Base-by-base conservation (phyloP, 1,139 yeast species). In the Candida tunisiensis region DNA sequence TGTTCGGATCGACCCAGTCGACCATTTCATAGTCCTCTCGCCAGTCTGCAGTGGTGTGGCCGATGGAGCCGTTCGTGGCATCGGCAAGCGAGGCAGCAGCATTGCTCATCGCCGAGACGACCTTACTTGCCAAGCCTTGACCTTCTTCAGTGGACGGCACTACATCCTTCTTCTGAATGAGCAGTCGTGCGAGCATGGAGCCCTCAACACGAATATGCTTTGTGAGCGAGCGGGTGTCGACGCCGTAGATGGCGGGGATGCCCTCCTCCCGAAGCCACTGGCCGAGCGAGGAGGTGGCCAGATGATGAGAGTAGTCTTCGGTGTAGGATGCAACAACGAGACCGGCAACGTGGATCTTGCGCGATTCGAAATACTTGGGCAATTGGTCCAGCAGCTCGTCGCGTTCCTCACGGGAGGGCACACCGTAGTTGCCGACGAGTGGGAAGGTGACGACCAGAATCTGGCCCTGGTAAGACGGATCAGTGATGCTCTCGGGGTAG, bases 391-490 rank as follows among this genome's bases (percentile, higher is more conserved):
- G 69, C 36, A 72, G 59, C 31, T 77, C 91, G 48, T 85, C 95
- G 55, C 59, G 60, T 44, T 70, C 60, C 30, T 69, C 60, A 42
- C 92, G 74, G 53, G 83, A 93, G 36, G 98, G 98, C 31, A 88
- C 98, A 70, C 99, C 99, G 54, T 91, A 91, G 63, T 91, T 91
- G 53, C 99, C 99, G 30, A 88, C 93, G 45, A 91, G 65, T 16
- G 99, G 98, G 54, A 73, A 85, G 33, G 99, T 91, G 55, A 91
- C 78, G 36, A 88, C 96, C 53, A 91, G 69, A 47, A 91, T 85
- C 60, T 91, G 99, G 39, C 98, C 98, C 50, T 80, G 91, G 55
- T 91, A 91, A 28, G 98, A 88, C 37, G 99, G 98, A 59, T 91
- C 99, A 28, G 98, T 85, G 52, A 91, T 70, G 34, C 96, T 75